Percentiles rank a stretch among this genome's conserved stretches.
Evolutionary conservation across 768 basidiomycete genomes (phyloP).

Genomic region (Lyophyllum atratum): DNA sequence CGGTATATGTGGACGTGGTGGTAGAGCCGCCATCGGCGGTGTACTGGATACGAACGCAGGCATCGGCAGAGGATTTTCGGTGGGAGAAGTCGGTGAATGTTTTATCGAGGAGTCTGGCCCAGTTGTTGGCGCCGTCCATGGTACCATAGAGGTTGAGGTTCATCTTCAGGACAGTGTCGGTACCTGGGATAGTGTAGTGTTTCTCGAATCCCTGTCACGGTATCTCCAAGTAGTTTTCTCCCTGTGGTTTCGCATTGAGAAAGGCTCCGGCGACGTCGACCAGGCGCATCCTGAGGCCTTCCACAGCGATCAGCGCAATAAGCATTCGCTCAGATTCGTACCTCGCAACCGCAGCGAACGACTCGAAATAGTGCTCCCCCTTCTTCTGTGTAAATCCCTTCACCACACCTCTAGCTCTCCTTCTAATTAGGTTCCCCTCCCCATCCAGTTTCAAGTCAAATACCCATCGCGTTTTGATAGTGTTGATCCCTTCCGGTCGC

Average conservation of each 20-base stretch:
- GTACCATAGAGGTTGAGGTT: not conserved
- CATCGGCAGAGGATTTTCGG: not conserved
- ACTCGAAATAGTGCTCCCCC: not conserved
- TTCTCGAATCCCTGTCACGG: not conserved
- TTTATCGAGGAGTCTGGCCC: no score
- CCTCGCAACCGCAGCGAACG: not conserved
- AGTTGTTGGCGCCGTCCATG: no score
- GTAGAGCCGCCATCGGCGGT: not conserved
- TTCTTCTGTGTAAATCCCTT: not conserved
- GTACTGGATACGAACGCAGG: not conserved
- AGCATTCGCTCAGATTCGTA: not conserved
- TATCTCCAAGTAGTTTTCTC: not conserved
- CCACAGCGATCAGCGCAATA: not conserved
- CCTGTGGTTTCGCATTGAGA: slow-evolving; percentile 1
- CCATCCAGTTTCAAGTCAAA: not conserved
- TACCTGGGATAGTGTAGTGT: not conserved
- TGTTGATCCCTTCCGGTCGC: not conserved
- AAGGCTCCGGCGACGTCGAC: not conserved
- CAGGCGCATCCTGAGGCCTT: not conserved
- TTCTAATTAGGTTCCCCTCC: not conserved
- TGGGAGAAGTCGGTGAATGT: not conserved
- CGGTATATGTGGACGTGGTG: not conserved
- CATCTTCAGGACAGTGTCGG: not conserved
- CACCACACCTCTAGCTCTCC: not conserved
- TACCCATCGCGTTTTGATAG: not conserved